Evolutionary conservation across 352 stramenopile species (phyloP), one percentile per base, ranked within the genome.

Genomic region (Halophytophthora batemanensis): DNA sequence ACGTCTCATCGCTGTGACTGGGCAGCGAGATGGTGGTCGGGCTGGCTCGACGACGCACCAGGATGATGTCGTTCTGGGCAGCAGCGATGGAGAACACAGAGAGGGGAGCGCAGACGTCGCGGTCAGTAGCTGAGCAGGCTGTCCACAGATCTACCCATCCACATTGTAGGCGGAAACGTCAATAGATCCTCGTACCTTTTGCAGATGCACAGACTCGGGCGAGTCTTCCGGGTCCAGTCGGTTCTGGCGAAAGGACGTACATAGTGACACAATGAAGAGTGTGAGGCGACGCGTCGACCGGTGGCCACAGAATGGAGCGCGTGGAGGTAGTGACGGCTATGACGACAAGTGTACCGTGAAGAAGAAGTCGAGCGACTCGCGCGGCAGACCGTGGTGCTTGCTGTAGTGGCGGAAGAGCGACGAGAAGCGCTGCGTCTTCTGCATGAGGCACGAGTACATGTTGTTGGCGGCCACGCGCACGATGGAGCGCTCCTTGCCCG

Each of bases 391-490:
- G 71, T 99, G 96, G 74, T 99, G 97, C 69, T 99, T 99, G 65
- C 94, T 98, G 71, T 99, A 99, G 74, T 99, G 96, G 42, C 95
- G 94, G 60, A 99, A 98, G 17, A 98, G 84, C 48, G 86, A 98
- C 23, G 92, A 98, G 67, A 99, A 99, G 17, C 94, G 87, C 76
- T 99, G 96, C 17, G 95, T 98, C 71, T 98, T 98, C 45, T 98
- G 87, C 96, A 99, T 99, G 43, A 98, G 74, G 59, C 96, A 99
- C 63, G 83, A 91, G 66, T 92, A 92, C 79, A 91, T 90, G 58
- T 91, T 92, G 73, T 90, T 94, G 36, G 81, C 81, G 0, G 83
- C 64, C 40, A 92, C 83, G 45, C 83, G 83, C 53, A 92, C 76
- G 54, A 93, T 91, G 22, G 81, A 92, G 23, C 82, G 79, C 56